Percentiles rank a stretch among this genome's conserved stretches.
Conservation (phyloP, 768 basidiomycete genomes). For the Coprinopsis sp. region DNA sequence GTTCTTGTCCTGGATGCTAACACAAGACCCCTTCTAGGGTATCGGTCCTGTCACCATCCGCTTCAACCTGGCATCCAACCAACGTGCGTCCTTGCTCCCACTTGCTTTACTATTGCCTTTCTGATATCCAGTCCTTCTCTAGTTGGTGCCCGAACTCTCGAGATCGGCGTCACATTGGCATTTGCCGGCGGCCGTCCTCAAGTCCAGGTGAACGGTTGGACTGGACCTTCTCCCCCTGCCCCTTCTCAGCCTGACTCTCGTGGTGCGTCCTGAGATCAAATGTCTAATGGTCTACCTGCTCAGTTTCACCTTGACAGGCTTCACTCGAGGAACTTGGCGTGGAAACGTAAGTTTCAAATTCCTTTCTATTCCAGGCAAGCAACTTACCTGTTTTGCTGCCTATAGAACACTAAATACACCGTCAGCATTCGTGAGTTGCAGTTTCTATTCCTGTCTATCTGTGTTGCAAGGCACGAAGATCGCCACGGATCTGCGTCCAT, state of each 20-base stretch:
- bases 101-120: background rate
- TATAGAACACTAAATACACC: slow-evolving; percentile 31
- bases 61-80: slow-evolving; percentile 25
- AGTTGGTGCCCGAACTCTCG: slow-evolving; percentile 29
- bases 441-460: background rate
- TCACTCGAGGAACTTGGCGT: slow-evolving; percentile 34
- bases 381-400: background rate
- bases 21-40: too few relatives aligned
- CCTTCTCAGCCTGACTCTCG: slow-evolving; percentile 30
- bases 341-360: slow-evolving; percentile 26
- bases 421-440: slow-evolving; percentile 32
- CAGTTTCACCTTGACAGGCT: slow-evolving; percentile 15
- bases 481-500: too few relatives aligned
- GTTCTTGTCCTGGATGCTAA: too few relatives aligned
- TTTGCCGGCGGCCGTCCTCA: slow-evolving; percentile 33
- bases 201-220: slow-evolving; percentile 28
- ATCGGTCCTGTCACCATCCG: slow-evolving; percentile 28
- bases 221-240: slow-evolving; percentile 24
- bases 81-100: slow-evolving; percentile 10
- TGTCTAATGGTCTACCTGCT: background rate
- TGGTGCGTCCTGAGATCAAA: slow-evolving; percentile 13
- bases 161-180: slow-evolving; percentile 32
- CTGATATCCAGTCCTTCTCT: background rate
- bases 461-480: too few relatives aligned
- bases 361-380: background rate